Percentiles rank a stretch among this genome's conserved stretches.
Evolutionary conservation across 176 grass and related monocot genomes (phyloP).

Genomic region (Oryza meyeriana): DNA sequence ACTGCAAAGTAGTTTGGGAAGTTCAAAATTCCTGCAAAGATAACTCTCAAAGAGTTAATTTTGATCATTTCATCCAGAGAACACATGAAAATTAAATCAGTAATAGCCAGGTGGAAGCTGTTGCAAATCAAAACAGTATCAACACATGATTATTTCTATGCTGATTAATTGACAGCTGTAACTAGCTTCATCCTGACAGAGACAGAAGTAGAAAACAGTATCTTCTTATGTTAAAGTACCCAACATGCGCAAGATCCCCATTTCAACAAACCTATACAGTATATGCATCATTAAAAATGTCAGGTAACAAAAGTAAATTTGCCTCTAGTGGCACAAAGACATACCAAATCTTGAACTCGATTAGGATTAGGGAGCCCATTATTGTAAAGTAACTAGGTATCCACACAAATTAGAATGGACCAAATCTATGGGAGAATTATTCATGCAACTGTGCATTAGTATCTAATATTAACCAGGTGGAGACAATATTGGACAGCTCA

Average conservation of each 20-base stretch:
- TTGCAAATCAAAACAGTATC: neutral
- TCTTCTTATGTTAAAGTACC: neutral
- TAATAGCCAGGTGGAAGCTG: neutral
- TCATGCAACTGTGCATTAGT: neutral
- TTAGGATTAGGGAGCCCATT: neutral
- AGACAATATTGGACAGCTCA: neutral
- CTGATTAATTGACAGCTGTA: neutral
- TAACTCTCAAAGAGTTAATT: neutral
- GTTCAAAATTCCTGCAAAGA: neutral
- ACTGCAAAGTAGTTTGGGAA: neutral
- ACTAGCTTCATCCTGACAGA: neutral
- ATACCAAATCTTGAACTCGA: neutral
- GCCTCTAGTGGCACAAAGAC: neutral
- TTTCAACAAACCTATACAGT: neutral
- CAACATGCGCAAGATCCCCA: neutral
- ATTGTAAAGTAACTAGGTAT: neutral
- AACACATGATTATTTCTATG: neutral
- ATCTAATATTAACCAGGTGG: neutral
- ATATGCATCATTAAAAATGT: neutral
- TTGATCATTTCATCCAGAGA: neutral
- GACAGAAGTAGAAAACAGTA: neutral
- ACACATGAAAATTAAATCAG: neutral
- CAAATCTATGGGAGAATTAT: neutral
- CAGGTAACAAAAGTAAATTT: neutral
- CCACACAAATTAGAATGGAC: conserved; percentile 13